Evolutionary conservation across 495 filamentous ascomycete species (phyloP), one percentile per base, ranked within the genome.

Genomic region (Neurospora sp.): DNA sequence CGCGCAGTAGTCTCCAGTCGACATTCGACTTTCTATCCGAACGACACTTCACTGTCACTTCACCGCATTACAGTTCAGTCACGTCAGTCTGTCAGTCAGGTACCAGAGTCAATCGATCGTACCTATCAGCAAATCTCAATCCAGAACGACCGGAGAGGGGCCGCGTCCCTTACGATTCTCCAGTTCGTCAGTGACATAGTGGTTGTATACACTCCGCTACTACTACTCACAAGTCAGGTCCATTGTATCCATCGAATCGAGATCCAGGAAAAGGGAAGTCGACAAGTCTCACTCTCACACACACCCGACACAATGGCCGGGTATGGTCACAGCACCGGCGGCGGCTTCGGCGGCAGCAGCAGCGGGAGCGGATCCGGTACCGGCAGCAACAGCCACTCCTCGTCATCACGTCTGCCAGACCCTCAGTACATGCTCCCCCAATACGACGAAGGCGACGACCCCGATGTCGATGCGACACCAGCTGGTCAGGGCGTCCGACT

Each of bases 391-490:
- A 78, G 81, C 35, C 80, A 82, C 71, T 78, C 77, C 70, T 83
- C 82, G 70, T 83, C 83, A 60, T 76, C 82, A 72, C 81, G 80
- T 62, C 85, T 75, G 39, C 82, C 78, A 35, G 7, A 18, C 54
- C 82, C 84, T 35, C 84, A 84, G 60, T 87, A 86, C 72, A 79
- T 81, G 72, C 80, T 87, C 27, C 83, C 85, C 16, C 77, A 80
- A 54, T 88, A 87, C 75, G 83, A 82, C 76, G 86, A 88, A 18
- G 80, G 85, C 27, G 80, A 85, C 73, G 79, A 83, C 73, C 77
- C 54, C 81, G 37, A 85, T 82, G 10, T 78, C 82, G 7, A 81
- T 74, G 79, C 77, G 40, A 76, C 69, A 77, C 78, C 71, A 16
- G 2, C 54, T 37, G 76, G 76, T 73, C 82, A 81, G 75, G 80